Conservation (phyloP, 2,329 filamentous ascomycete genomes). For the Colletotrichum lupini region DNA sequence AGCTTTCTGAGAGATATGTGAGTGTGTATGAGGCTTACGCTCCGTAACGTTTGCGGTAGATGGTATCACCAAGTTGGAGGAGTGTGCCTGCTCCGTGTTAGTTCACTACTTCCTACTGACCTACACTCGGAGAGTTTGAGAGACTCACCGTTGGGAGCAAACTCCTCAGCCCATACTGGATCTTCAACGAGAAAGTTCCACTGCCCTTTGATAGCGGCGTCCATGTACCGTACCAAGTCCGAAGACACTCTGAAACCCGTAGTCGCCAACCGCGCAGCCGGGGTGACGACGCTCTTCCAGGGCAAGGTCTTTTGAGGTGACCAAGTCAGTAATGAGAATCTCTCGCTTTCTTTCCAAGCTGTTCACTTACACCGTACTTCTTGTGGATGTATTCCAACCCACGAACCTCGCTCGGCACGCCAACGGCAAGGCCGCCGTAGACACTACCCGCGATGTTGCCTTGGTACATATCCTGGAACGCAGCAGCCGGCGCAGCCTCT, state of each 20-base stretch:
- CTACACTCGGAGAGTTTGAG: background rate
- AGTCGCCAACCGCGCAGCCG: constrained; percentile 79
- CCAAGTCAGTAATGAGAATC: background rate
- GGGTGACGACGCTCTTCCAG: constrained; percentile 78
- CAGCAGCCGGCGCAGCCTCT: constrained; percentile 86
- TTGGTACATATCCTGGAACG: constrained; percentile 86
- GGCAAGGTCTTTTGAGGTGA: constrained; percentile 59
- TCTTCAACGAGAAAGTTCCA: constrained; percentile 78
- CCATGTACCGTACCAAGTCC: constrained; percentile 82
- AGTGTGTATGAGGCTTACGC: constrained; percentile 44
- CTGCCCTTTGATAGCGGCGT: constrained; percentile 50
- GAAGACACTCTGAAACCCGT: constrained; percentile 78
- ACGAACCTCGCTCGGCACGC: constrained; percentile 78
- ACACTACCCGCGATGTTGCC: constrained; percentile 76
- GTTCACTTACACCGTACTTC: constrained; percentile 68
- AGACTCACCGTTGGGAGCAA: constrained; percentile 77
- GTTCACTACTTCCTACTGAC: background rate
- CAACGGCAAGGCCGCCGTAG: constrained; percentile 77
- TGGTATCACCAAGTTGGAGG: constrained; percentile 77
- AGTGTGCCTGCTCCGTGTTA: constrained; percentile 62
- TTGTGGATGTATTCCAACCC: constrained; percentile 83
- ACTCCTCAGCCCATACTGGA: constrained; percentile 85
- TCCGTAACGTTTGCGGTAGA: constrained; percentile 85
- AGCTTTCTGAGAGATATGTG: background rate
- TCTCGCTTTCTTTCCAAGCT: background rate